Conservation (phyloP, 495 filamentous ascomycete species). For the Hamigera avellanea region DNA sequence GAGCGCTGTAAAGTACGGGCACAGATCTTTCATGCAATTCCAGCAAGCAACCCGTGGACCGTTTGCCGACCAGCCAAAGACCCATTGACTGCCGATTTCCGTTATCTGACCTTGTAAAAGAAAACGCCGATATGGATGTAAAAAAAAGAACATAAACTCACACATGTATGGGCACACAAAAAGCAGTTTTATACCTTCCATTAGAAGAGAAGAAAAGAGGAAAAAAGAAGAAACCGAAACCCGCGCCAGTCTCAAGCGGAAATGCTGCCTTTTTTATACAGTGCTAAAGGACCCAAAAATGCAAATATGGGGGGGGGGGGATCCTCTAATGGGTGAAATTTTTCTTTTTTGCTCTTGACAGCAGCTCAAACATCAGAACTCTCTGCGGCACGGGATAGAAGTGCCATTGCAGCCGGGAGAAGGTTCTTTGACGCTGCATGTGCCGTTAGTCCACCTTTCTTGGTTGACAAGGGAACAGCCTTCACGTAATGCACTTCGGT, state of each 20-base stretch:
- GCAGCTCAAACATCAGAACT: constrained; percentile 1
- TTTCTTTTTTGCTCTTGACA: too few species aligned
- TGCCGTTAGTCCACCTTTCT: too few species aligned
- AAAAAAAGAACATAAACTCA: constrained; percentile 7
- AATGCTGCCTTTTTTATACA: constrained; percentile 15
- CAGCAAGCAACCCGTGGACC: constrained; percentile 12
- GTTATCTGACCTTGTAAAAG: constrained; percentile 14
- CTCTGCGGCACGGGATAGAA: too few species aligned
- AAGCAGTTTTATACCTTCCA: constrained; percentile 13
- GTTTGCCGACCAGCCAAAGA: constrained; percentile 11
- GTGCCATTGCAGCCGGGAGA: too few species aligned
- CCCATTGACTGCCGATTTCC: constrained; percentile 16
- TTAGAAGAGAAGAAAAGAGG: constrained; percentile 10
- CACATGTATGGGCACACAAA: constrained; percentile 7
- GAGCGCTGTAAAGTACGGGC: not conserved
- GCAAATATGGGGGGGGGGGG: too few species aligned
- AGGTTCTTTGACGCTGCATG: too few species aligned
- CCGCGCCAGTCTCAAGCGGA: constrained; percentile 5
- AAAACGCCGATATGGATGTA: constrained; percentile 21
- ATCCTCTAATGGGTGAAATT: too few species aligned
- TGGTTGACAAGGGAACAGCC: too few species aligned
- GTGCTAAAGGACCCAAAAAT: constrained; percentile 1
- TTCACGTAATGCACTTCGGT: too few species aligned
- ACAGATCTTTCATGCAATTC: constrained; percentile 12
- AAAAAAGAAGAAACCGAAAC: constrained; percentile 6